phyloP scores from a whole-genome alignment of 306 rosid genomes.

The Fagus sylvatica region DNA sequence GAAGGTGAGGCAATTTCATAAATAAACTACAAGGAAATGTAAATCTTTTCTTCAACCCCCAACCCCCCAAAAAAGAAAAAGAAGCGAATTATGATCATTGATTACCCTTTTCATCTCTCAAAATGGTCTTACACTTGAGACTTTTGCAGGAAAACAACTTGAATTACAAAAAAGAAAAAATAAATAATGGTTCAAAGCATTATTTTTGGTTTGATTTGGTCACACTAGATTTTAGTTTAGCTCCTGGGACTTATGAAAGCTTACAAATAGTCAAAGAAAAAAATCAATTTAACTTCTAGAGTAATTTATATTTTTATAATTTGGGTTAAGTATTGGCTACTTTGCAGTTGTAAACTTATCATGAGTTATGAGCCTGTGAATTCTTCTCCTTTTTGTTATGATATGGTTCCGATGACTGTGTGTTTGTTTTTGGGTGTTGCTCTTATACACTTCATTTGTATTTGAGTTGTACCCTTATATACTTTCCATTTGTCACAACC shows the following conservation, averaged over 20 bases:
- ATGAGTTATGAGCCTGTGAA: too few relatives aligned
- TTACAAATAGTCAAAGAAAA: neutral
- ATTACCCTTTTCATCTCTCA: neutral
- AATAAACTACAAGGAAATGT: neutral
- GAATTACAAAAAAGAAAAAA: neutral
- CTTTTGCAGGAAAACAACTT: too few relatives aligned
- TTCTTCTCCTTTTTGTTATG: neutral
- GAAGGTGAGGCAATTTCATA: constrained; percentile 39
- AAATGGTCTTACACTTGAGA: too few relatives aligned
- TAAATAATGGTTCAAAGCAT: neutral
- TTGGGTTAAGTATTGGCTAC: neutral
- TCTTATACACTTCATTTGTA: too few relatives aligned
- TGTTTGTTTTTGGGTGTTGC: too few relatives aligned
- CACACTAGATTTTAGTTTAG: neutral
- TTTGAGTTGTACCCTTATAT: too few relatives aligned
- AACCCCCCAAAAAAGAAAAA: neutral
- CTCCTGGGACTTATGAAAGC: neutral
- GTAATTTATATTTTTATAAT: neutral
- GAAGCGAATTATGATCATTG: neutral
- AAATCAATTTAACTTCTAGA: neutral
- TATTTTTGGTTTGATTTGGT: neutral
- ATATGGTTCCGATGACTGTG: neutral
- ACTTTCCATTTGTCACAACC: too few relatives aligned
- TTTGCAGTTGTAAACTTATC: neutral
- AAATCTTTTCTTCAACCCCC: neutral